Percentiles rank a stretch among this genome's conserved stretches.
These are phyloP conservation scores for Taphrina wiesneri DNA, from an alignment of 1,139 yeast genomes.

Conservation along the genomic window DNA sequence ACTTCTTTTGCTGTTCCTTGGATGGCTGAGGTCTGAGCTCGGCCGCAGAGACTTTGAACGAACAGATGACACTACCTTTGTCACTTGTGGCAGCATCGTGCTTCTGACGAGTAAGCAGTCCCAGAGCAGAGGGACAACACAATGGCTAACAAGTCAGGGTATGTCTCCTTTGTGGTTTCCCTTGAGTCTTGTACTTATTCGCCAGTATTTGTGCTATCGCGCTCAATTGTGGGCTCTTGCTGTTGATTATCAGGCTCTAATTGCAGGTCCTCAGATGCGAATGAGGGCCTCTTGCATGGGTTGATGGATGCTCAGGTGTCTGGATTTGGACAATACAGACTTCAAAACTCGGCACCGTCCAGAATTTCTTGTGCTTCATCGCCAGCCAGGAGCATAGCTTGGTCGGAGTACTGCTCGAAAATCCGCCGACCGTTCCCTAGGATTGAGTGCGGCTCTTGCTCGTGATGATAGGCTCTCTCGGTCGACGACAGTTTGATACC, in stretches of 20 bases:
- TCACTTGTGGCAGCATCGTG: slow-evolving; percentile 18
- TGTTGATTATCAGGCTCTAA: not conserved
- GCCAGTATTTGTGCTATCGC: not conserved
- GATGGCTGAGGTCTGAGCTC: slow-evolving; percentile 12
- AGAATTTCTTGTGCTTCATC: not conserved
- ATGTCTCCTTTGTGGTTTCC: not conserved
- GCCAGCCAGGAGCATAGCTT: slow-evolving; percentile 9
- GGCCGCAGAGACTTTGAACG: slow-evolving; percentile 19
- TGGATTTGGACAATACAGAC: not conserved
- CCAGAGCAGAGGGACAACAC: too few species aligned
- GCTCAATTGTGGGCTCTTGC: not conserved
- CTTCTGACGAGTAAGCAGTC: slow-evolving; percentile 17
- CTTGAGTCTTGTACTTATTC: not conserved
- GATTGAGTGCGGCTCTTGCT: not conserved
- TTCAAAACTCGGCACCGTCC: not conserved
- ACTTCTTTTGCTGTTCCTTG: slow-evolving; percentile 16
- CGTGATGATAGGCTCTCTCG: not conserved
- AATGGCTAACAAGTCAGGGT: not conserved
- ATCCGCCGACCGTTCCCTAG: not conserved
- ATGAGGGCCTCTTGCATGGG: too few species aligned
- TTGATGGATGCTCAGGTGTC: too few species aligned
- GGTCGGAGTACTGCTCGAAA: not conserved
- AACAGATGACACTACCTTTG: slow-evolving; percentile 19
- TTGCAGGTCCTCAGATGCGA: not conserved
- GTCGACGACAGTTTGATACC: not conserved